Conservation (phyloP, 345 rosid genomes). For the Hevea brasiliensis region DNA sequence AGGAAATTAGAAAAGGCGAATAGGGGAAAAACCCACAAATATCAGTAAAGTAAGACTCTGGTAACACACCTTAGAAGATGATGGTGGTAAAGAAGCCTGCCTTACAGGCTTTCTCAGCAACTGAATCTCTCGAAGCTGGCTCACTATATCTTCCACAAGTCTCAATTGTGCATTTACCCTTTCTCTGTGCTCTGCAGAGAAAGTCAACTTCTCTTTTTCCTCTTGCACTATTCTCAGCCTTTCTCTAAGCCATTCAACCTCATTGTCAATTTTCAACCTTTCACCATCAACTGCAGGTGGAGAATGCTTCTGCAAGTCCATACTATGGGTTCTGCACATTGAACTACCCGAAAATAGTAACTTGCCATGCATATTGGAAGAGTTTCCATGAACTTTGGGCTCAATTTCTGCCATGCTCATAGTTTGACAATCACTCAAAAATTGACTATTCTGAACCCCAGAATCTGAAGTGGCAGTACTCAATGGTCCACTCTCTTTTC, state of each 20-base stretch:
- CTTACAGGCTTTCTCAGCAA: slow-evolving; percentile 20
- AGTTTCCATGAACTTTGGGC: not conserved
- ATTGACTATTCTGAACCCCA: slow-evolving; percentile 19
- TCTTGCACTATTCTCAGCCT: slow-evolving; percentile 25
- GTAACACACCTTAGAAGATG: slow-evolving; percentile 39
- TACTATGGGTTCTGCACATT: not conserved
- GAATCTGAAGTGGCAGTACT: slow-evolving; percentile 13
- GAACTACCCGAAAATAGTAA: not conserved
- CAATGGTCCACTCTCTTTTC: slow-evolving; percentile 6
- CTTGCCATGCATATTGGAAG: not conserved
- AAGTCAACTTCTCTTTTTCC: slow-evolving; percentile 21
- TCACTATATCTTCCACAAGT: slow-evolving; percentile 27
- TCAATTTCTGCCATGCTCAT: slow-evolving; percentile 11
- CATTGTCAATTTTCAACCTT: slow-evolving; percentile 23
- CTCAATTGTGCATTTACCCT: slow-evolving; percentile 19
- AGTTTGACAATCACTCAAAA: slow-evolving; percentile 20
- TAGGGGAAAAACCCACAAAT: not conserved
- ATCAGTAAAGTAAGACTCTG: not conserved
- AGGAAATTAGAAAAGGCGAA: not conserved
- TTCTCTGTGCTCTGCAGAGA: slow-evolving; percentile 19
- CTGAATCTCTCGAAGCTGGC: slow-evolving; percentile 19
- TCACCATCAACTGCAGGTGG: slow-evolving; percentile 10
- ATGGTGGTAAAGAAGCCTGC: slow-evolving; percentile 41
- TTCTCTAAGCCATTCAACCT: slow-evolving; percentile 30
- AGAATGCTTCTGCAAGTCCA: slow-evolving; percentile 14